Evolutionary conservation across 345 rosid species (phyloP).

Genomic region (Sonneratia caseolaris): DNA sequence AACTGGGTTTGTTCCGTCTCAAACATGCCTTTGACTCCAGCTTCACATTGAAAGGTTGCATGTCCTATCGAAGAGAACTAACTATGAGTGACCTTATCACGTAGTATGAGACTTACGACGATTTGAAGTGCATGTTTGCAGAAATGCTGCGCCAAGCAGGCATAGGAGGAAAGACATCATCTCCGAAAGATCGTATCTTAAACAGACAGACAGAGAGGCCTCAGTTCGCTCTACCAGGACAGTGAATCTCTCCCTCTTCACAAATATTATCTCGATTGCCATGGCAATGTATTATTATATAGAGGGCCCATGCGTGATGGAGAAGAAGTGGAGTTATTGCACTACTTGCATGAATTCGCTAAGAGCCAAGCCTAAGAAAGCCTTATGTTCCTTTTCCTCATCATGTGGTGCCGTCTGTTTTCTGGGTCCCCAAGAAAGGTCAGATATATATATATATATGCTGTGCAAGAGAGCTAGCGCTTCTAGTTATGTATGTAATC

Average conservation of each 20-base stretch:
- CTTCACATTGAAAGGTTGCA: not conserved
- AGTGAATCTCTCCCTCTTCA: constrained; percentile 18
- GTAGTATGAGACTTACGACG: too few relatives aligned
- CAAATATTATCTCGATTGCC: too few relatives aligned
- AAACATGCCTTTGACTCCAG: too few relatives aligned
- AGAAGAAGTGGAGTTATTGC: not conserved
- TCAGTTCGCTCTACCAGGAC: constrained; percentile 38
- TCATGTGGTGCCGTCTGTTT: not conserved
- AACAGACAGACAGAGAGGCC: constrained; percentile 43
- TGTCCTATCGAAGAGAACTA: not conserved
- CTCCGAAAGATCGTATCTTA: constrained; percentile 38
- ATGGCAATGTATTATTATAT: not conserved
- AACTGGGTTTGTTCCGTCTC: too few relatives aligned
- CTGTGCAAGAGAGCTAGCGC: not conserved
- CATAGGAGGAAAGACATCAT: constrained; percentile 44
- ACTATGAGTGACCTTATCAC: not conserved
- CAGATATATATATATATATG: not conserved
- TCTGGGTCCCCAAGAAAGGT: not conserved
- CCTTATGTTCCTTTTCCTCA: not conserved
- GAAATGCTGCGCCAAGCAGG: constrained; percentile 60
- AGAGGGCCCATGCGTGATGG: not conserved
- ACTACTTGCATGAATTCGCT: not conserved
- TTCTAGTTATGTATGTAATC: not conserved
- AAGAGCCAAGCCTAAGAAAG: not conserved
- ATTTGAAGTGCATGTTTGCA: constrained; percentile 19